Base-by-base conservation (phyloP, 768 basidiomycete genomes). In the Cystobasidium onofrii region DNA sequence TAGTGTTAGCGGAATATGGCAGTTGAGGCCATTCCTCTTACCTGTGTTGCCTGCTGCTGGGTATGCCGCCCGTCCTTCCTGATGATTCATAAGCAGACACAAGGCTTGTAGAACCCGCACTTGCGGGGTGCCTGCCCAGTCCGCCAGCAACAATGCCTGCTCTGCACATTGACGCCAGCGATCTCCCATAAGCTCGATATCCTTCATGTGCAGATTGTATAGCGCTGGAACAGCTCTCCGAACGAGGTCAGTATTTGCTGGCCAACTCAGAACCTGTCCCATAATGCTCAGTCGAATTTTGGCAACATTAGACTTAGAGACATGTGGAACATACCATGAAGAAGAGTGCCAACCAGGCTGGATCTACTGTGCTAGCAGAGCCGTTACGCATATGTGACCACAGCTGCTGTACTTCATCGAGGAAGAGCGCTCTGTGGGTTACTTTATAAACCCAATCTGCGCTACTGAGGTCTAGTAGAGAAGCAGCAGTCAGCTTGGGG, bases 31-130 rank as follows among this genome's bases (percentile, higher is more conserved):
- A 9, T 29, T 17, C 33, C 39, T 6, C 15, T 25, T 6, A 60
- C 57, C 57, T 29, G 57, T 29, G 23, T 60, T 60, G 17, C 57
- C 57, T 60, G 57, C 57, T 29, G 57, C 25, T 27, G 57, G 57
- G 57, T 60, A 60, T 6, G 57, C 57, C 13, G 33, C 57, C 33
- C 23, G 27, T 15, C 57, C 57, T 27, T 60, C 57, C 20, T 60
- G 57, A 29, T 60, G 23, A 20, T 60, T 60, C 57, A 60, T 60
- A 27, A 60, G 17, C 57, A 60, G 31, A 20, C 57, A 60, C 57
- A 60, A 34, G 27, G 57, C 57, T 29, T 60, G 57, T 6, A 60
- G 12, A 4, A 34, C 57, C 25, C 57, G 25, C 13, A 60, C 20
- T 29, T 60, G 57, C 10, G 57, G 57, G 12, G 25, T 60, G 10